phyloP scores from a whole-genome alignment of 306 rosid genomes.

The Aeschynomene evenia region DNA sequence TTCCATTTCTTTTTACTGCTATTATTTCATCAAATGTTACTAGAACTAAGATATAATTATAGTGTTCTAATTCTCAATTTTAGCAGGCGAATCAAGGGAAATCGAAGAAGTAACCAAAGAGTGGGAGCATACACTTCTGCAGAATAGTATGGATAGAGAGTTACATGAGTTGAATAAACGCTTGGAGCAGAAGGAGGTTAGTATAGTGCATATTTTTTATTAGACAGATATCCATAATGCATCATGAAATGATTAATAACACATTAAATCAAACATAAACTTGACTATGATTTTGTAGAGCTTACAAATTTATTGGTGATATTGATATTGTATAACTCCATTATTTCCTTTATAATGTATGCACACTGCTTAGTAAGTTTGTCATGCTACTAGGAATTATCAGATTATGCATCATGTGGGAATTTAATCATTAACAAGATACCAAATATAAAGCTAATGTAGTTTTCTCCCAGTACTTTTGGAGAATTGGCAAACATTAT shows the following conservation, averaged over 20 bases:
- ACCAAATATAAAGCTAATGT: background rate
- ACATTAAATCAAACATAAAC: conserved; percentile 15
- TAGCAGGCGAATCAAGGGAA: conserved; percentile 79
- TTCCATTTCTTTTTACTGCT: conserved; percentile 18
- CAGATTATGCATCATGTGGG: conserved; percentile 15
- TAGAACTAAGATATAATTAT: conserved; percentile 29
- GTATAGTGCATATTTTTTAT: conserved; percentile 25
- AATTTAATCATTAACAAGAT: conserved; percentile 16
- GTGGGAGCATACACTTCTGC: conserved; percentile 98
- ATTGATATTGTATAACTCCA: background rate
- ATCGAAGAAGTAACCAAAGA: conserved; percentile 95
- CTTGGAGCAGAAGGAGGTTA: conserved; percentile 91
- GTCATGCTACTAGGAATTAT: conserved; percentile 5
- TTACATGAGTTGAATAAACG: conserved; percentile 91
- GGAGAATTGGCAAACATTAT: conserved; percentile 11
- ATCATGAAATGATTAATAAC: background rate
- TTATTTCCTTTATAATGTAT: background rate
- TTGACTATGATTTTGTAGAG: conserved; percentile 17
- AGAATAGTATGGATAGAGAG: conserved; percentile 95
- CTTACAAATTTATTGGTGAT: conserved; percentile 13
- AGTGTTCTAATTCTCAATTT: conserved; percentile 28
- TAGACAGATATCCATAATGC: conserved; percentile 10
- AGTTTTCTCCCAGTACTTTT: background rate
- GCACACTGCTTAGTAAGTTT: conserved; percentile 9
- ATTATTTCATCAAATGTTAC: conserved; percentile 19